A percentile compares a stretch with the other conserved stretches of the same genome.
These are phyloP conservation scores for Eucalyptus albens DNA, from an alignment of 345 rosid species.

Conservation along the genomic window DNA sequence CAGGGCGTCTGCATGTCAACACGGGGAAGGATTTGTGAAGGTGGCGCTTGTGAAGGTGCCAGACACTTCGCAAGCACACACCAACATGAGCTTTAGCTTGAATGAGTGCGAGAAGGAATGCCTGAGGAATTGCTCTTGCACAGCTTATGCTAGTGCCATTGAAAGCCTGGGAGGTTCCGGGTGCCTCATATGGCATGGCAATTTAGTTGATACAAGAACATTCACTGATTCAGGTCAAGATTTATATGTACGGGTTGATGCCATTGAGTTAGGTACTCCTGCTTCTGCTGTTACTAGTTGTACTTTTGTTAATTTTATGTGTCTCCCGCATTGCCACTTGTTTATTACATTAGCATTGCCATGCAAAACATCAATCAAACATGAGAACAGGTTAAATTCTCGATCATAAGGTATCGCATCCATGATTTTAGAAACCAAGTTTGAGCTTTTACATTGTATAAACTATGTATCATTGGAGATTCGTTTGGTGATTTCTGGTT, in stretches of 20 bases:
- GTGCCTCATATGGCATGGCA: constrained; percentile 46
- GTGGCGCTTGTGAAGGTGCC: constrained; percentile 35
- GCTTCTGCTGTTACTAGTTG: neutral
- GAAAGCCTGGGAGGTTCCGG: constrained; percentile 24
- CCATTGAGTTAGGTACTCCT: constrained; percentile 32
- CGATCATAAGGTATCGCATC: neutral
- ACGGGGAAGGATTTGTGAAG: constrained; percentile 44
- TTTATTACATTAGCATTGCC: neutral
- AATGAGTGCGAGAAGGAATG: constrained; percentile 27
- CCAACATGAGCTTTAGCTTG: constrained; percentile 21
- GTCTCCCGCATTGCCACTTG: neutral
- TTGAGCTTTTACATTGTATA: neutral
- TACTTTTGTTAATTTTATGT: neutral
- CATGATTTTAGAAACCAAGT: neutral
- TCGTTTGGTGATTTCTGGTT: neutral
- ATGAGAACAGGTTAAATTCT: neutral
- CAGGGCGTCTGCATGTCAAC: neutral
- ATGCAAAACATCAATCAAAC: neutral
- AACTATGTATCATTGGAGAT: neutral
- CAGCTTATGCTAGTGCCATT: constrained; percentile 33
- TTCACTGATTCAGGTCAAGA: constrained; percentile 35
- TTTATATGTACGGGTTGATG: constrained; percentile 37
- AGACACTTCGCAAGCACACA: constrained; percentile 17
- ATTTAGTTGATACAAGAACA: constrained; percentile 30
- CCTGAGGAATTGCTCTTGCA: constrained; percentile 40